Conservation (phyloP, 2,329 filamentous ascomycete species). For the Didymella sp. region DNA sequence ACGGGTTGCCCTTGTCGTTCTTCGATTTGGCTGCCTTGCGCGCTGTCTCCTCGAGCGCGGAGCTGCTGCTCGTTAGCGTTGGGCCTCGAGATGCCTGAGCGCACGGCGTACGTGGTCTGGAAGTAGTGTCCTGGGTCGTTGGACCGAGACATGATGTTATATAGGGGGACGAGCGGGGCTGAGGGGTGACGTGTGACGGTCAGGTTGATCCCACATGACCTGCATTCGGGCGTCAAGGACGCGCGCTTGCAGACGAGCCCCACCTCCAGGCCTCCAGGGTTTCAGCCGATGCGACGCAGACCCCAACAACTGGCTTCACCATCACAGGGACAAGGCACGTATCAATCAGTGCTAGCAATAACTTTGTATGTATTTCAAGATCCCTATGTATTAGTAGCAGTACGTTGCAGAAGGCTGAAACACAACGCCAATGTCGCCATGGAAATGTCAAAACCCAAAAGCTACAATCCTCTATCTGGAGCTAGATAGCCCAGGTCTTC, state of each 20-base stretch:
- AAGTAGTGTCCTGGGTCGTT: conserved; percentile 84
- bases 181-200: conserved; percentile 21
- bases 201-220: conserved; percentile 5
- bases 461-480: conserved; percentile 14
- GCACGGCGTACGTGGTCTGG: conserved; percentile 78
- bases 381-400: conserved; percentile 21
- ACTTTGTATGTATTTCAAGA: conserved; percentile 11
- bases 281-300: background rate
- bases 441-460: conserved; percentile 13
- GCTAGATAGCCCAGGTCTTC: conserved; percentile 17
- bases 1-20: conserved; percentile 84
- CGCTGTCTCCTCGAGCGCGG: conserved; percentile 59
- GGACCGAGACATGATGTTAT: conserved; percentile 44
- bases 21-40: conserved; percentile 75
- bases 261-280: background rate
- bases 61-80: conserved; percentile 47
- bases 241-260: conserved; percentile 10
- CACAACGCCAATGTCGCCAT: conserved; percentile 16
- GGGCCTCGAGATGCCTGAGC: conserved; percentile 7
- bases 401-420: conserved; percentile 18
- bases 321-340: conserved; percentile 3
- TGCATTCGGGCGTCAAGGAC: conserved; percentile 9
- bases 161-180: conserved; percentile 20
- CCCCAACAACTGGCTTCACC: conserved; percentile 2
- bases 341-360: conserved; percentile 1